Evolutionary conservation across 805 yeast species (phyloP).

Genomic region (Lachancea nothofagi): DNA sequence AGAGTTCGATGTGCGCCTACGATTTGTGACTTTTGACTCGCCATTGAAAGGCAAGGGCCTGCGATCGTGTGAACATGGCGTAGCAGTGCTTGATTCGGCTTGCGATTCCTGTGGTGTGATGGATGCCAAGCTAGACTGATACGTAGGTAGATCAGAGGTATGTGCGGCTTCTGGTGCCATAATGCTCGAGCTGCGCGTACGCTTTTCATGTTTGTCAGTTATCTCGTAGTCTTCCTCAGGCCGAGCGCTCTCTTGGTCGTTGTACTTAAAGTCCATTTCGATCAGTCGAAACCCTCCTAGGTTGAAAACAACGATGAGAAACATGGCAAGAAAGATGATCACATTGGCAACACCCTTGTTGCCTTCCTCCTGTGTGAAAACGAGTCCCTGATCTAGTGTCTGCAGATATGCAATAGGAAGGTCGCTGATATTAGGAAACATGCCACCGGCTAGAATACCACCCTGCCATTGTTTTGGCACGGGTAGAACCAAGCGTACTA

Average conservation of each 20-base stretch:
- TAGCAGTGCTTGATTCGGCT: not conserved
- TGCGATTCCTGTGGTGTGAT: slow-evolving; percentile 4
- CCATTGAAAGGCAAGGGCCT: not conserved
- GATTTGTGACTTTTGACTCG: not conserved
- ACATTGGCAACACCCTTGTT: slow-evolving; percentile 78
- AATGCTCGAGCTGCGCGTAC: not conserved
- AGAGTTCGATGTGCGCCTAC: slow-evolving; percentile 3
- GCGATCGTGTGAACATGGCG: not conserved
- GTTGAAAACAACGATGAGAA: slow-evolving; percentile 62
- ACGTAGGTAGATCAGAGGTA: not conserved
- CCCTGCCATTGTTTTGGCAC: slow-evolving; percentile 68
- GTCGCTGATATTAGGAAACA: slow-evolving; percentile 71
- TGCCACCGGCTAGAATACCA: slow-evolving; percentile 62
- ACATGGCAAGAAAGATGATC: slow-evolving; percentile 67
- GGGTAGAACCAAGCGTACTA: slow-evolving; percentile 30
- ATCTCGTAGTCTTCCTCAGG: slow-evolving; percentile 17
- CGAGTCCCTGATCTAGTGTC: slow-evolving; percentile 55
- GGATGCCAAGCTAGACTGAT: not conserved
- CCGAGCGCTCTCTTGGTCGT: slow-evolving; percentile 23
- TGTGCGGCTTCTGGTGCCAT: not conserved
- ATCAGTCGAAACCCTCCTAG: slow-evolving; percentile 69
- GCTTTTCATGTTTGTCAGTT: not conserved
- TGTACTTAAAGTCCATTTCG: slow-evolving; percentile 55
- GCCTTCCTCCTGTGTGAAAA: slow-evolving; percentile 55
- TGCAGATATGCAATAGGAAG: slow-evolving; percentile 73